Conservation (phyloP, 495 filamentous ascomycete genomes). For the Penicillium longicatenatum region DNA sequence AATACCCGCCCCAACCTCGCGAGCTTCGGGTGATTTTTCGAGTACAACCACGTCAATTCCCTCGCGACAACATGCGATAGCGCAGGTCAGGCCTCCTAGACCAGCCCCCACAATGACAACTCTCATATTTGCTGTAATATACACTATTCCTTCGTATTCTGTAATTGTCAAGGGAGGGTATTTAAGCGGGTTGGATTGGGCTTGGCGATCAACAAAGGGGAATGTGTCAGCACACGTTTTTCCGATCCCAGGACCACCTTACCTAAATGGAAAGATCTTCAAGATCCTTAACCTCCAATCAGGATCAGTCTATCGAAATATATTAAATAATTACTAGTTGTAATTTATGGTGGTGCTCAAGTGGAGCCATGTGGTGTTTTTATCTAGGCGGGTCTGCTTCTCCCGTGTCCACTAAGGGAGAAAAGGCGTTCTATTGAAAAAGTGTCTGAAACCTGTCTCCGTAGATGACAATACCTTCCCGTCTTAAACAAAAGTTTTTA, state of each 20-base stretch:
- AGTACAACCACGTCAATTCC: slow-evolving; percentile 60
- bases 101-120: slow-evolving; percentile 11
- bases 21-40: slow-evolving; percentile 52
- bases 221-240: not conserved
- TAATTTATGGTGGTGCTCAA: not conserved
- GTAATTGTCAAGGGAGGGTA: not conserved
- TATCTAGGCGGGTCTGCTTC: not conserved
- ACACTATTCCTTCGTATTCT: not conserved
- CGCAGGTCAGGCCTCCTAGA: slow-evolving; percentile 47
- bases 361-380: not conserved
- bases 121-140: slow-evolving; percentile 1
- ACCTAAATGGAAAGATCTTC: not conserved
- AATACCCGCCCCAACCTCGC: slow-evolving; percentile 52
- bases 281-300: not conserved
- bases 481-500: no score
- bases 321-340: not conserved
- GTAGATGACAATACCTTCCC: not conserved
- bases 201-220: not conserved
- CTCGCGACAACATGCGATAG: slow-evolving; percentile 55
- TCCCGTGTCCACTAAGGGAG: not conserved
- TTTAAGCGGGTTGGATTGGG: not conserved
- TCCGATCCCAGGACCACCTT: not conserved
- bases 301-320: not conserved
- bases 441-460: not conserved
- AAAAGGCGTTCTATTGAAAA: not conserved